Evolutionary conservation across 1,284 basidiomycete genomes (phyloP).

Genomic region (Agaricales sp.): DNA sequence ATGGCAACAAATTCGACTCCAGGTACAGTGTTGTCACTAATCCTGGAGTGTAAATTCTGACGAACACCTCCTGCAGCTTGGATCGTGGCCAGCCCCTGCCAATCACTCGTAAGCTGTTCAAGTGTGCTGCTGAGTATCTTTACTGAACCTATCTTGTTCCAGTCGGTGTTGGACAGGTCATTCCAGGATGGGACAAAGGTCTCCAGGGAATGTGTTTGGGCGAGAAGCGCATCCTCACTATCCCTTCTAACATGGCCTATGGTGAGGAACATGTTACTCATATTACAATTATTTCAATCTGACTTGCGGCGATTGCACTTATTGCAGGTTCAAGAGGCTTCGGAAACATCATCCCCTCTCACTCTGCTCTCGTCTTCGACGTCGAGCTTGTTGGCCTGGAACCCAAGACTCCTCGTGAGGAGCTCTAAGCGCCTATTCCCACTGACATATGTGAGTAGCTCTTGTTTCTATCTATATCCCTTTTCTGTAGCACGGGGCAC

Average conservation of each 20-base stretch:
- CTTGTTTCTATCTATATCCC: no score
- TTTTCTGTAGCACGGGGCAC: no score
- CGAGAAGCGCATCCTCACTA: conserved; percentile 88
- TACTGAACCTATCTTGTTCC: conserved; percentile 3
- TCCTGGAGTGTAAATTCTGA: not conserved
- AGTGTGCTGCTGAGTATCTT: not conserved
- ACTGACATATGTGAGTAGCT: no score
- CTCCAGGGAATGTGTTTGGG: conserved; percentile 78
- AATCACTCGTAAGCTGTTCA: conserved; percentile 48
- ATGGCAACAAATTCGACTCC: conserved; percentile 76
- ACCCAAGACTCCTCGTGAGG: conserved; percentile 17
- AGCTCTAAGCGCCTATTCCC: conserved; percentile 16
- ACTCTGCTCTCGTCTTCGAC: conserved; percentile 83
- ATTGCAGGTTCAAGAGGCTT: conserved; percentile 67
- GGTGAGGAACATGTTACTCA: conserved; percentile 39
- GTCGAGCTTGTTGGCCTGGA: conserved; percentile 65
- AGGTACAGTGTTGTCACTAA: conserved; percentile 33
- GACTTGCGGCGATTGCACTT: conserved; percentile 2
- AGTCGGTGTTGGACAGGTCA: conserved; percentile 79
- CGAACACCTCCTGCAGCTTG: conserved; percentile 26
- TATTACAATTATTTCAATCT: not conserved
- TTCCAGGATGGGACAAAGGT: conserved; percentile 76
- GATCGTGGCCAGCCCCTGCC: conserved; percentile 62
- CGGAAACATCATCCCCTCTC: conserved; percentile 71
- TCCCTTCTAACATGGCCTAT: conserved; percentile 71